phyloP scores from a whole-genome alignment of 2,329 filamentous ascomycete genomes.

The Scorias spongiosa region DNA sequence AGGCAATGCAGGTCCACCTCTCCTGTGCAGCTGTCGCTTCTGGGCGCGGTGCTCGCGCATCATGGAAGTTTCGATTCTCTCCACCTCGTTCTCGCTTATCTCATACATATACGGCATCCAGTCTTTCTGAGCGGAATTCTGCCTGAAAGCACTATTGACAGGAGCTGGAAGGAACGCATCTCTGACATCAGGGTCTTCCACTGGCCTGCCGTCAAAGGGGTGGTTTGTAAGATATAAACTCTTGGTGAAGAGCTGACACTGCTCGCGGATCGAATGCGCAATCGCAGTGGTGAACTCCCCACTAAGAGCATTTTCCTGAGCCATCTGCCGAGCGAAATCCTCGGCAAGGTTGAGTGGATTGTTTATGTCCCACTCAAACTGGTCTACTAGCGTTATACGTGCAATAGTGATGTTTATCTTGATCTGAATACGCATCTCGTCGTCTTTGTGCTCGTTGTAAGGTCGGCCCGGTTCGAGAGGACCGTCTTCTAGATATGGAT shows the following conservation, averaged over 20 bases:
- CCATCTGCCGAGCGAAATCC: conserved; percentile 82
- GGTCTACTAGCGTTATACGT: conserved; percentile 81
- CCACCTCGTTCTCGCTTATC: conserved; percentile 75
- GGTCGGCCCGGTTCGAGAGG: conserved; percentile 78
- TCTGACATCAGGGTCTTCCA: conserved; percentile 83
- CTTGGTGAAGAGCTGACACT: conserved; percentile 84
- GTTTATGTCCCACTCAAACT: conserved; percentile 99
- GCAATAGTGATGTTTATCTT: conserved; percentile 98
- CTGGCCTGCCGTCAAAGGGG: conserved; percentile 81
- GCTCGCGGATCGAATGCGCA: conserved; percentile 92
- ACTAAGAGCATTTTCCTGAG: conserved; percentile 73
- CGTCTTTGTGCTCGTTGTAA: conserved; percentile 92
- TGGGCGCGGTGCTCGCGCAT: conserved; percentile 86
- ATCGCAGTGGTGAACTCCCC: conserved; percentile 97
- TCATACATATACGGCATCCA: conserved; percentile 90
- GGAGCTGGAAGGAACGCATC: conserved; percentile 77
- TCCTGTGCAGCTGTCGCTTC: conserved; percentile 85
- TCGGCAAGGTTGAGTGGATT: conserved; percentile 87
- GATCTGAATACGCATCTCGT: conserved; percentile 92
- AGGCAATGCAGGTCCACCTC: conserved; percentile 83
- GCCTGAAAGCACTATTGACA: conserved; percentile 67
- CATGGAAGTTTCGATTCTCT: conserved; percentile 81
- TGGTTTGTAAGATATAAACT: conserved; percentile 88
- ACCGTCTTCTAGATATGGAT: conserved; percentile 79
- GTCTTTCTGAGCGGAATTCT: conserved; percentile 84